Evolutionary conservation across 2,329 filamentous ascomycete species (phyloP), one percentile per base, ranked within the genome.

Genomic region (Colletotrichum destructivum): DNA sequence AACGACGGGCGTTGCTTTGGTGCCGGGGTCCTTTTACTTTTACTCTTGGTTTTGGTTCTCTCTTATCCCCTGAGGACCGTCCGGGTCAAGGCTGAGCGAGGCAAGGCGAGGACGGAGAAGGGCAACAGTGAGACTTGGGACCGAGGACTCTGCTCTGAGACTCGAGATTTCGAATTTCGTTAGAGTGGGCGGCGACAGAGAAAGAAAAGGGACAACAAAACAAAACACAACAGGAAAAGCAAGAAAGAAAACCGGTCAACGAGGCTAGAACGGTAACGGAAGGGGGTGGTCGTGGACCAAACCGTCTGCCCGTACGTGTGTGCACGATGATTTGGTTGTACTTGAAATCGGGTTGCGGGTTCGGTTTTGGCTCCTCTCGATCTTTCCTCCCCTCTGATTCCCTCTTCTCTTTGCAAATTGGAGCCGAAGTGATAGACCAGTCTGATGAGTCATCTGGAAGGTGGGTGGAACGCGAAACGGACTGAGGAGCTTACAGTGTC

Each of bases 221-320:
- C 26, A 35, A n/a, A 31, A 16, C 26, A 12, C 9, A 12, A 23
- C 16, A 40, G 46, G 52, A 18, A 16, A 31, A 5, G 40, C 12
- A 35, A 61, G 57, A 49, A 35, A 61, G 35, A 18, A 42, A 40
- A 26, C 18, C 4, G 18, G 46, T 46, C n/a, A 26, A 62, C 21
- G 60, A 62, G 46, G 60, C 60, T 62, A 52, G 21, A 35, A 51
- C 35, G 38, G 60, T 21, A 42, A 8, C 60, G 46, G 60, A 52
- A 62, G 11, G 31, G 46, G 46, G 31, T 21, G n/a, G 60, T 51
- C 15, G 31, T 23, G 21, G 40, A 42, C 52, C 26, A 16, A 26
- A 51, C 16, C 38, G 40, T 42, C 31, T 12, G 46, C 15, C 46
- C 5, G 9, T 51, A 51, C n/a, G 9, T 15, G n/a, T 40, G 12